Evolutionary conservation across 1,139 yeast species (phyloP), one percentile per base, ranked within the genome.

Genomic region (Sporopachydermia cereana): DNA sequence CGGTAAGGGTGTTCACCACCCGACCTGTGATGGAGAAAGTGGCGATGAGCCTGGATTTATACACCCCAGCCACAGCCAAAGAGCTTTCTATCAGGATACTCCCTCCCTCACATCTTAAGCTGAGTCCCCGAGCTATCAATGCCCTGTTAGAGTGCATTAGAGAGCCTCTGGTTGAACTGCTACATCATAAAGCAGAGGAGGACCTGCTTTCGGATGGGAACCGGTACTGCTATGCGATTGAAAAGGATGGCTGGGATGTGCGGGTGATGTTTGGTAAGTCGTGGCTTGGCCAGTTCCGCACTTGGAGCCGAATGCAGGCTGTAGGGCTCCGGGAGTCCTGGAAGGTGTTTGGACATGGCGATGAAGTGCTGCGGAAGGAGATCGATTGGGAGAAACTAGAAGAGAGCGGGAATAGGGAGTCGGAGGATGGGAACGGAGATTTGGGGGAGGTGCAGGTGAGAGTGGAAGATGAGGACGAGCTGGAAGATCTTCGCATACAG

Each of bases 1-100:
- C 39, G 5, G 22, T 34, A 7, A 5, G 39, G 9, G 17, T 34
- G 5, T 34, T 34, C 39, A 34, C 39, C 5, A n/a, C 39, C 9
- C 39, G 39, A n/a, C 39, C 39, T 7, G 18, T n/a, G 17, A 12
- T 34, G 17, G 9, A 16, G 17, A n/a, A 12, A 34, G 39, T 21
- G 9, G 39, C 39, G 9, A 34, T 34, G 12, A 34, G 17, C 22
- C 39, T 34, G n/a, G 39, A 5, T 34, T 20, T 34, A 34, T 34
- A 34, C 22, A 34, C 39, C 9, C 39, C 39, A 34, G 39, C 39
- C 22, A 34, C 39, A 16, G 22, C 39, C 22, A 34, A 34, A 34
- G 39, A 34, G 17, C 12, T 34, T 7, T 5, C 5, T 7, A 5
- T 34, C 12, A 5, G 22, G 9, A 34, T 34, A 12, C 39, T 7